A percentile compares a stretch with the other conserved stretches of the same genome.
Evolutionary conservation across 352 stramenopile genomes (phyloP).

Genomic region (Globisporangium orthogonon): DNA sequence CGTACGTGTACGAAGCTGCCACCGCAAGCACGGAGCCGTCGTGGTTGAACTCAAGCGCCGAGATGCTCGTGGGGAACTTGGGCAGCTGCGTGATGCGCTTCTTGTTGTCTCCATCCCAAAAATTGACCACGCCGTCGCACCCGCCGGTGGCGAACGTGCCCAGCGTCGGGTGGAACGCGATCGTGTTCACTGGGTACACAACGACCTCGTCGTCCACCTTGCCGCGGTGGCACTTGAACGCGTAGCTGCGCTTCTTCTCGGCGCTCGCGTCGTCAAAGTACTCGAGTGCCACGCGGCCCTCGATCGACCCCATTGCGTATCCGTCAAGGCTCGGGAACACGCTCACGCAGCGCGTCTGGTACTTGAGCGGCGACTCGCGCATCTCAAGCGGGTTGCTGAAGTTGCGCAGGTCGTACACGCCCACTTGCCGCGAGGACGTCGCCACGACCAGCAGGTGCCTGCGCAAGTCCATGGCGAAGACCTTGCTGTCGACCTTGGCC

Average conservation of each 20-base stretch:
- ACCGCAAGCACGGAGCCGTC: slow-evolving; percentile 93
- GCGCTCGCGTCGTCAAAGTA: slow-evolving; percentile 78
- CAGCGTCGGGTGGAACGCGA: slow-evolving; percentile 93
- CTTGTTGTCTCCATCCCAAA: slow-evolving; percentile 95
- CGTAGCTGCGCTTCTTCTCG: slow-evolving; percentile 84
- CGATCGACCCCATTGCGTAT: slow-evolving; percentile 93
- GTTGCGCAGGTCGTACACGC: slow-evolving; percentile 83
- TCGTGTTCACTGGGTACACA: slow-evolving; percentile 94
- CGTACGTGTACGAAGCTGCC: slow-evolving; percentile 95
- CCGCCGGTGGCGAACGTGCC: slow-evolving; percentile 95
- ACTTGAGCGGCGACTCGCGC: slow-evolving; percentile 83
- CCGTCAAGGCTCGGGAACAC: slow-evolving; percentile 67
- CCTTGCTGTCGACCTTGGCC: slow-evolving; percentile 37
- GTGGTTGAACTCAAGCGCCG: slow-evolving; percentile 91
- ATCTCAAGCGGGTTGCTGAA: slow-evolving; percentile 49
- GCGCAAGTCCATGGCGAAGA: slow-evolving; percentile 60
- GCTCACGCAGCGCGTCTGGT: slow-evolving; percentile 88
- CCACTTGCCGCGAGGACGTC: slow-evolving; percentile 47
- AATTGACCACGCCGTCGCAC: slow-evolving; percentile 90
- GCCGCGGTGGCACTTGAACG: slow-evolving; percentile 97
- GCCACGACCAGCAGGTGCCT: slow-evolving; percentile 54
- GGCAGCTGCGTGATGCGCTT: slow-evolving; percentile 90
- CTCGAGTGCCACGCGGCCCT: slow-evolving; percentile 95
- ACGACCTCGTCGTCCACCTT: slow-evolving; percentile 75
- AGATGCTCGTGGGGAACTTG: slow-evolving; percentile 84